Evolutionary conservation across 176 grass and related monocot species (phyloP).

Genomic region (Avena sativa): DNA sequence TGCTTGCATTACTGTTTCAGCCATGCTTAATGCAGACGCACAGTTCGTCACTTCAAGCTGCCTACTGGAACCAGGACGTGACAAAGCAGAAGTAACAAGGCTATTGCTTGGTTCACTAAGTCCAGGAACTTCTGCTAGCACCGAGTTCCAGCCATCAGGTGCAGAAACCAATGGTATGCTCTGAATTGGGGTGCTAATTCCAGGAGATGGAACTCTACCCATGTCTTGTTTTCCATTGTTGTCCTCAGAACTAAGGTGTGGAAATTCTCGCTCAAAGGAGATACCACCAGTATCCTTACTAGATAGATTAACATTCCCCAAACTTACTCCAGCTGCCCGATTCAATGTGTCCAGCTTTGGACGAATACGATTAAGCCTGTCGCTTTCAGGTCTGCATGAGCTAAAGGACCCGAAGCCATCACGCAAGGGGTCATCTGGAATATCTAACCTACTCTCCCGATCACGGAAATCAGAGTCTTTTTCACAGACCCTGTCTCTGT

Average conservation of each 20-base stretch:
- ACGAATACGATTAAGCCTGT: conserved; percentile 54
- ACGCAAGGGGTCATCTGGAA: conserved; percentile 47
- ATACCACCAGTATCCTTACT: conserved; percentile 45
- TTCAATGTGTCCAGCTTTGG: conserved; percentile 41
- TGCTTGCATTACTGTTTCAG: conserved; percentile 70
- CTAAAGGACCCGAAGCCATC: conserved; percentile 60
- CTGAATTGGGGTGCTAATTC: conserved; percentile 68
- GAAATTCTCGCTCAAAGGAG: conserved; percentile 74
- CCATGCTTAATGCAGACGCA: conserved; percentile 62
- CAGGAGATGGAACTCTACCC: conserved; percentile 60
- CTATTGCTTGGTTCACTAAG: conserved; percentile 48
- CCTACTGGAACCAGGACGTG: conserved; percentile 35
- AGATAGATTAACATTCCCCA: conserved; percentile 45
- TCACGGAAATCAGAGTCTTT: conserved; percentile 58
- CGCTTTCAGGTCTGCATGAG: conserved; percentile 63
- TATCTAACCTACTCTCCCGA: conserved; percentile 53
- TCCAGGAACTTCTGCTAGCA: conserved; percentile 70
- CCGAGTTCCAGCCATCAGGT: conserved; percentile 56
- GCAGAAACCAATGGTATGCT: conserved; percentile 52
- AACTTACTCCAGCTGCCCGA: conserved; percentile 48
- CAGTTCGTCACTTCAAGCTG: conserved; percentile 36
- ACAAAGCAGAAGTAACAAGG: conserved; percentile 32
- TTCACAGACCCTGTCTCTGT: conserved; percentile 52
- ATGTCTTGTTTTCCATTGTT: conserved; percentile 61
- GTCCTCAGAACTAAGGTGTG: conserved; percentile 66